phyloP scores from a whole-genome alignment of 306 rosid genomes.

The Ormosia semicastrata region DNA sequence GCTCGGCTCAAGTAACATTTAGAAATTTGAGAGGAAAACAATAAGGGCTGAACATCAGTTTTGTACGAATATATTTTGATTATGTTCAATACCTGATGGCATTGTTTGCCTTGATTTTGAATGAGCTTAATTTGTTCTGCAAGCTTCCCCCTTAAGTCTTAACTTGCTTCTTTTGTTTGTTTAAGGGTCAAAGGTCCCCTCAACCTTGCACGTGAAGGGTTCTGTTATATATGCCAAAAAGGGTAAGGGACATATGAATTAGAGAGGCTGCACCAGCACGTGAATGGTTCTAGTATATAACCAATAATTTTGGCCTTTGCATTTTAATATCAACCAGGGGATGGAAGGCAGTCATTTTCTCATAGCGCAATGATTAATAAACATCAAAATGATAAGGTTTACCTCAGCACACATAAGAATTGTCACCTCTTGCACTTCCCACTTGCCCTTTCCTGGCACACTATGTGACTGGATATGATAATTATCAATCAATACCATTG shows the following conservation, averaged over 20 bases:
- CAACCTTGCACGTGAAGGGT: constrained; percentile 6
- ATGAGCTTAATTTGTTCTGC: background rate
- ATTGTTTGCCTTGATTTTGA: background rate
- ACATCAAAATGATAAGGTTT: constrained; percentile 14
- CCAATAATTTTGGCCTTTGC: background rate
- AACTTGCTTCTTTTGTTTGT: background rate
- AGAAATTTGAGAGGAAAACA: too few relatives aligned
- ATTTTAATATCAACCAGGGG: background rate
- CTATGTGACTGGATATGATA: background rate
- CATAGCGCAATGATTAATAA: constrained; percentile 8
- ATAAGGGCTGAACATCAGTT: too few relatives aligned
- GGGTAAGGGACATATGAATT: background rate
- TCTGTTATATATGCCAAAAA: background rate
- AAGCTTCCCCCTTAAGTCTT: background rate
- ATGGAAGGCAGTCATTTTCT: background rate
- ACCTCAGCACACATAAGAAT: background rate
- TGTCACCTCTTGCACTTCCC: constrained; percentile 6
- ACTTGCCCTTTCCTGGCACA: background rate
- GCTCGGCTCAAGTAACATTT: too few relatives aligned
- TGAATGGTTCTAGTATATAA: constrained; percentile 1
- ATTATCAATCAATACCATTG: background rate
- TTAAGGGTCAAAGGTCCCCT: background rate
- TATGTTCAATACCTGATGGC: background rate
- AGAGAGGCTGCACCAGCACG: constrained; percentile 4
- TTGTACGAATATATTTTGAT: too few relatives aligned